Evolutionary conservation across 139 green algal genomes (phyloP).

Genomic region (Coelastrella sp.): DNA sequence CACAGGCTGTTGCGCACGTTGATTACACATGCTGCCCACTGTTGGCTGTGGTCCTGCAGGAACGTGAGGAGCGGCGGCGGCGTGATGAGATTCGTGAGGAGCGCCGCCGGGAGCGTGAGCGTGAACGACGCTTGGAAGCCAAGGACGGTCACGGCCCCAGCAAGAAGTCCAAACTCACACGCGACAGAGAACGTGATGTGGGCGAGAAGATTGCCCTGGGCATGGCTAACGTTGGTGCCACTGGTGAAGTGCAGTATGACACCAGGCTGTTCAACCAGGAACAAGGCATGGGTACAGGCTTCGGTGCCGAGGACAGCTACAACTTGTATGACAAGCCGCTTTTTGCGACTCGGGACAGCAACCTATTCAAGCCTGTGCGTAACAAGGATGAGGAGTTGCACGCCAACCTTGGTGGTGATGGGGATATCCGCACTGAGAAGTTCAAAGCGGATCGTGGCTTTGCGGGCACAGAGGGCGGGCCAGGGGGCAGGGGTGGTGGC

Average conservation of each 20-base stretch:
- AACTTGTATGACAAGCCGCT: conserved; percentile 97
- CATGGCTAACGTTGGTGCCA: conserved; percentile 65
- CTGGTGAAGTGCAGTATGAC: conserved; percentile 96
- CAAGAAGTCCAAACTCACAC: conserved; percentile 95
- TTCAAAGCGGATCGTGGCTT: conserved; percentile 97
- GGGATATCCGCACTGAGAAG: conserved; percentile 67
- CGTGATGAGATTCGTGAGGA: conserved; percentile 90
- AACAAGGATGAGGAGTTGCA: conserved; percentile 68
- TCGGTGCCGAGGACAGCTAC: conserved; percentile 93
- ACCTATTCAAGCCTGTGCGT: conserved; percentile 75
- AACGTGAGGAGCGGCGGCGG: conserved; percentile 82
- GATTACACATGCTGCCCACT: neutral
- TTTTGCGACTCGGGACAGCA: conserved; percentile 84
- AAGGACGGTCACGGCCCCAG: conserved; percentile 68
- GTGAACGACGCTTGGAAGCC: conserved; percentile 89
- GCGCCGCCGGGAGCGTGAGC: conserved; percentile 89
- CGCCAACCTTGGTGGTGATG: conserved; percentile 50
- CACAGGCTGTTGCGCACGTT: neutral
- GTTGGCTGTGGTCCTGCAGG: conserved; percentile 60
- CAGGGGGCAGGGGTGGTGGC: conserved; percentile 39
- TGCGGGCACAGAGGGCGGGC: conserved; percentile 56
- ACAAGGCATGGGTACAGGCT: conserved; percentile 83
- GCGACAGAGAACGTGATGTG: conserved; percentile 93
- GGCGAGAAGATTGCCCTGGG: conserved; percentile 86
- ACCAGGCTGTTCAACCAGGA: conserved; percentile 99